Percentiles rank a stretch among this genome's conserved stretches.
These are phyloP conservation scores for Scutellaria barbata DNA, from an alignment of 257 asterid species.

Conservation along the genomic window DNA sequence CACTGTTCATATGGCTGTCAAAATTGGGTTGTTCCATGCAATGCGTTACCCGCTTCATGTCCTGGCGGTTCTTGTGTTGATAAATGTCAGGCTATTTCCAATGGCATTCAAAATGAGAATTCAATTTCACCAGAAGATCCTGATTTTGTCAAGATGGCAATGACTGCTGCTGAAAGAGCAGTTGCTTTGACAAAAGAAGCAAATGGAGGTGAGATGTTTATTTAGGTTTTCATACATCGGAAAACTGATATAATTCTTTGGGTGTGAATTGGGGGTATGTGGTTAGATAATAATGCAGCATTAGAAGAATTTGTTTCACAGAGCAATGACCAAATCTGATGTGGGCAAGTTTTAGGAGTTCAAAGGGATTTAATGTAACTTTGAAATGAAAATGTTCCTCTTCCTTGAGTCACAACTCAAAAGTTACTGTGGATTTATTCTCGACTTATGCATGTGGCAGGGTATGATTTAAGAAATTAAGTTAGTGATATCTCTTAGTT, in stretches of 20 bases:
- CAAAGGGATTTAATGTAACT: not conserved
- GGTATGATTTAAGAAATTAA: not conserved
- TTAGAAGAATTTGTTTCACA: not conserved
- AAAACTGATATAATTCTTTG: slow-evolving; percentile 17
- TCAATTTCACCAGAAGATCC: slow-evolving; percentile 37
- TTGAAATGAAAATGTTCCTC: slow-evolving; percentile 1
- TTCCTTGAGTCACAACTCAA: not conserved
- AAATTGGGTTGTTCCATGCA: slow-evolving; percentile 57
- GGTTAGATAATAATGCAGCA: not conserved
- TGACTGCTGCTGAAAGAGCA: slow-evolving; percentile 63
- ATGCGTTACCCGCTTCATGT: slow-evolving; percentile 35
- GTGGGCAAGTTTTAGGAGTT: slow-evolving; percentile 8
- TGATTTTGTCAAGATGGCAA: slow-evolving; percentile 51
- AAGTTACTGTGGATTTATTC: too few species aligned
- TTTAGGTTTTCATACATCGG: slow-evolving; percentile 16
- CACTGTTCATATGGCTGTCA: slow-evolving; percentile 80
- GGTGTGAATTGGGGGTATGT: not conserved
- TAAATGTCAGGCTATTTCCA: slow-evolving; percentile 38
- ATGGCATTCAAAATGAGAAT: slow-evolving; percentile 34
- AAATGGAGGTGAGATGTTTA: slow-evolving; percentile 47
- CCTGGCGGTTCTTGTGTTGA: slow-evolving; percentile 35
- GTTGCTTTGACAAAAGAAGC: slow-evolving; percentile 49
- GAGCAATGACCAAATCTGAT: not conserved
- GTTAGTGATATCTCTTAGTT: not conserved
- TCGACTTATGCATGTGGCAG: too few species aligned